phyloP scores from a whole-genome alignment of 352 stramenopile species.

The Nothophytophthora sp. region DNA sequence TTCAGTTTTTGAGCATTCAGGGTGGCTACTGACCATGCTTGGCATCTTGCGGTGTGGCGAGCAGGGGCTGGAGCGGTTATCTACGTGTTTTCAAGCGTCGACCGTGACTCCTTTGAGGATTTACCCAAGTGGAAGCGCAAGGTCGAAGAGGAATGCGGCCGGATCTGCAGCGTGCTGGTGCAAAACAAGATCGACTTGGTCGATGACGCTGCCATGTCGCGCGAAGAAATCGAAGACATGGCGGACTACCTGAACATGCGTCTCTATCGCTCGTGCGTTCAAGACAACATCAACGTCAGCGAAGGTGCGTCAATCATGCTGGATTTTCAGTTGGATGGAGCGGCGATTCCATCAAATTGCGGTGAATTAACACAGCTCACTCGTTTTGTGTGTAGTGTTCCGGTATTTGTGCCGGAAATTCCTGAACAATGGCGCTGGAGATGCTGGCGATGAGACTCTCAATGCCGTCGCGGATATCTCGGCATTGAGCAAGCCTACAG shows the following conservation, averaged over 20 bases:
- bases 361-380: background rate
- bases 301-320: conserved; percentile 31
- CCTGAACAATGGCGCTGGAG: conserved; percentile 31
- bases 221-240: conserved; percentile 66
- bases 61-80: conserved; percentile 61
- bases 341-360: too few species aligned
- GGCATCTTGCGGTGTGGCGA: background rate
- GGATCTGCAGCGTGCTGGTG: conserved; percentile 66
- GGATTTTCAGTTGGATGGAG: too few species aligned
- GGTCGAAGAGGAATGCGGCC: conserved; percentile 67
- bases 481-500: conserved; percentile 41
- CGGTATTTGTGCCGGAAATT: conserved; percentile 56
- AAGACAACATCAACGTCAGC: conserved; percentile 77
- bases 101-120: conserved; percentile 73
- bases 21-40: background rate
- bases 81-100: conserved; percentile 78
- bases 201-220: conserved; percentile 60
- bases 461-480: conserved; percentile 58
- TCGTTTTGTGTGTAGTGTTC: conserved; percentile 39
- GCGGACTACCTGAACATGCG: conserved; percentile 54
- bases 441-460: conserved; percentile 31
- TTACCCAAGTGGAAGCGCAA: conserved; percentile 73
- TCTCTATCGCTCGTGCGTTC: conserved; percentile 63
- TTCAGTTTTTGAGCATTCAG: background rate
- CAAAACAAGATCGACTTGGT: conserved; percentile 81